Percentiles rank a stretch among this genome's conserved stretches.
These are phyloP conservation scores for Sambucus nigra DNA, from an alignment of 129 eudicot genomes.

Conservation along the genomic window DNA sequence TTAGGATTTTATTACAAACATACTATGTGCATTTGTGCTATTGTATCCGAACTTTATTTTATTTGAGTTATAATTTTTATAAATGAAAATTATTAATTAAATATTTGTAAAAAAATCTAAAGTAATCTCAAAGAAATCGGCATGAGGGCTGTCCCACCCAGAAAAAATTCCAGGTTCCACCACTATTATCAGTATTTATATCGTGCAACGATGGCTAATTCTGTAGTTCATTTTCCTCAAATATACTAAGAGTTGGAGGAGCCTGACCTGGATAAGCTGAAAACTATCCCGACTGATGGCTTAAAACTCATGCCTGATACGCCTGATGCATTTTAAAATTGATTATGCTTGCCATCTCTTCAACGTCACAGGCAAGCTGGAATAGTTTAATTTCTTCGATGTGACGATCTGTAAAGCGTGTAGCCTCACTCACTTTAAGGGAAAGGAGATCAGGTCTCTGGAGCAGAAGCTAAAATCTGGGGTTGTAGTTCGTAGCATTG, in stretches of 20 bases:
- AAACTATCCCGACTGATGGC: slow-evolving; percentile 22
- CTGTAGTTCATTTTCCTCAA: slow-evolving; percentile 19
- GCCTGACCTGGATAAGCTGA: slow-evolving; percentile 32
- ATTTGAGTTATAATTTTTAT: no score
- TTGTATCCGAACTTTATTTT: no score
- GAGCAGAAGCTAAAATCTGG: slow-evolving; percentile 73
- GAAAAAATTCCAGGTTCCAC: no score
- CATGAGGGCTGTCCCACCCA: no score
- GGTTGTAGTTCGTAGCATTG: slow-evolving; percentile 94
- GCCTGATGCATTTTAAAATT: slow-evolving; percentile 64
- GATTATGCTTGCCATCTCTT: slow-evolving; percentile 66
- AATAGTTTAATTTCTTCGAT: slow-evolving; percentile 59
- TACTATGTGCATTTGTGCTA: no score
- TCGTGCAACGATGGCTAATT: slow-evolving; percentile 15
- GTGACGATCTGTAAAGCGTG: slow-evolving; percentile 56
- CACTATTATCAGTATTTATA: slow-evolving; percentile 29
- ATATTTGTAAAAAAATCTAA: no score
- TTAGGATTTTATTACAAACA: no score
- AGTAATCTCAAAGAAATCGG: no score
- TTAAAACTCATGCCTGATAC: slow-evolving; percentile 47
- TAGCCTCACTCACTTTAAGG: slow-evolving; percentile 56
- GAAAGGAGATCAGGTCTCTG: slow-evolving; percentile 82
- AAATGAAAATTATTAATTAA: no score
- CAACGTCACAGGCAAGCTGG: slow-evolving; percentile 47
- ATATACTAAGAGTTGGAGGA: slow-evolving; percentile 2